Base-by-base conservation (phyloP, 768 basidiomycete species). In the Lanmaoa rubissima region DNA sequence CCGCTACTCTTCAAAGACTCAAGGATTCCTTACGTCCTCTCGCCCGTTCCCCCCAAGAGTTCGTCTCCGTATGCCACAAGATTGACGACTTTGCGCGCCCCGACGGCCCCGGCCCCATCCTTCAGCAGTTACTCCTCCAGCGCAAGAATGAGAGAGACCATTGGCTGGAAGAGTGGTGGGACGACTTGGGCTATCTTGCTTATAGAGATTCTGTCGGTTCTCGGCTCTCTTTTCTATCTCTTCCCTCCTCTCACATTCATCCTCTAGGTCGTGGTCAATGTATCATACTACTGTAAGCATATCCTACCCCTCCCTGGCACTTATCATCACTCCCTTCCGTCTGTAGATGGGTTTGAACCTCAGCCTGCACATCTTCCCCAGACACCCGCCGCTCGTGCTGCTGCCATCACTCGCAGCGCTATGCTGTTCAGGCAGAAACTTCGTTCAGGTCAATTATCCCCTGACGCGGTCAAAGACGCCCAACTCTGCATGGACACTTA, bases 141-240 rank as follows among this genome's bases (percentile, higher is more conserved):
- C 78, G 83, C 43, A 78, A 82, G 17, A 74, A 74, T 26, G 78
- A 81, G 57, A 81, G 75, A 44, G 76, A 79, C 38, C 89, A 92
- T 64, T 98, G 94, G 94, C 76, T 98, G 26, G 90, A 92, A 63
- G 83, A 90, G 55, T 97, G 95, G 93, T 98, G 95, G 94, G 94
- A 98, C 69, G 87, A 92, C 61, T 71, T 68, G 16, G 91, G 77
- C 1, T 98, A 97, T 66, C 78, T 94, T 64, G 80, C 84, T 5
- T 98, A 94, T 69, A 77, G 94, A 51, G 94, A 95, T 62, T 87
- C 92, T 48, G 91, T 90, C 62, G 51, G 85, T 66, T 24, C 11
- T 51, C 32, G 17, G 1, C 32, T 19, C 21, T 48, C 17, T 53
- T 26, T 49, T 16, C n/a, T 19, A 4, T 46, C 2, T 55, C 32